Evolutionary conservation across 2,329 filamentous ascomycete genomes (phyloP), one percentile per base, ranked within the genome.

Genomic region (Cladophialophora exuberans): DNA sequence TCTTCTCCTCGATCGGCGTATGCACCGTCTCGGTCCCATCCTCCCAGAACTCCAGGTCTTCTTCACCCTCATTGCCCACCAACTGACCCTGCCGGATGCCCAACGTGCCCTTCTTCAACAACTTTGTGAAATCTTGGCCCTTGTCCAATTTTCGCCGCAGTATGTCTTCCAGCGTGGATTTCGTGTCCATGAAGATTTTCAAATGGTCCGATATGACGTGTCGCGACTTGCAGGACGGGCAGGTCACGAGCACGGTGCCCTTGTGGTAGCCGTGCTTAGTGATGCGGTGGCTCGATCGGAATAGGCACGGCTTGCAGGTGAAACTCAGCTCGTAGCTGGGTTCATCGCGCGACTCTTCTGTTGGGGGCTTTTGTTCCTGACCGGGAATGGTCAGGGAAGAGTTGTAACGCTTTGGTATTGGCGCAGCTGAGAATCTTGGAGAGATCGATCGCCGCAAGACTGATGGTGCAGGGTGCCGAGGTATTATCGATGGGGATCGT

Each of bases 191-290:
- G 62, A 77, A 78, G 57, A 85, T 82, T 64, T 83, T 84, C 46
- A 99, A 75, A 71, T 99, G 89, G 71, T 99, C 94, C 67, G 85
- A 88, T 66, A 99, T 97, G 62, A 99, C 76, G 75, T 99, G 94
- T 20, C 91, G 83, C 69, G 90, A 92, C 66, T 86, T 85, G 73
- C 94, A 99, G 3, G 79, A 77, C 0, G 94, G 93, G 69, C 94
- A 99, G 28, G 87, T 87, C 62, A 97, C 92, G 54, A 99, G 78
- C 3, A 94, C 87, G 1, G 90, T 93, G 30, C 94, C 94, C 60
- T 86, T 80, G 73, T 97, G 92, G 70, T 99, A 99, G 26, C 90
- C 94, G 69, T 97, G 94, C 73, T 97, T 97, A 25, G 90, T 90
- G 65, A 99, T 79, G 46, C 82, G 82, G 74, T 99, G 95, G 10